Percentiles rank a stretch among this genome's conserved stretches.
These are phyloP conservation scores for Chaetomiaceae sp. DNA, from an alignment of 2,329 filamentous ascomycete species.

Conservation along the genomic window DNA sequence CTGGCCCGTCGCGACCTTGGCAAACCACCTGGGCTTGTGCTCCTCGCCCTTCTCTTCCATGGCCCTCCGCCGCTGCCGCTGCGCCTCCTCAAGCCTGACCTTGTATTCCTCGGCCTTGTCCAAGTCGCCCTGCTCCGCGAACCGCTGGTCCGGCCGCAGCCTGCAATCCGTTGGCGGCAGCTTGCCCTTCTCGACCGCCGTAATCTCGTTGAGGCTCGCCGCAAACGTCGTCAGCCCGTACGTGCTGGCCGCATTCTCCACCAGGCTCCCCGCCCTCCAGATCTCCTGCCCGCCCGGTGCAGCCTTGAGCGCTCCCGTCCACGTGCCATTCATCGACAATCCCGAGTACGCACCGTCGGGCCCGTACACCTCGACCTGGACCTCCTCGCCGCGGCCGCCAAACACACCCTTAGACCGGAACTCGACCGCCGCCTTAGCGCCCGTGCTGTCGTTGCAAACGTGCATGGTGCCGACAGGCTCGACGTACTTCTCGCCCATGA, in stretches of 20 bases:
- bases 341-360: constrained; percentile 60
- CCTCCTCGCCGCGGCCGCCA: constrained; percentile 87
- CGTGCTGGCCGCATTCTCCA: constrained; percentile 70
- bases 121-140: constrained; percentile 74
- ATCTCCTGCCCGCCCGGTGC: constrained; percentile 60
- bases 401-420: constrained; percentile 98
- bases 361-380: constrained; percentile 69
- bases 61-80: constrained; percentile 67
- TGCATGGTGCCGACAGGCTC: constrained; percentile 91
- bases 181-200: constrained; percentile 66
- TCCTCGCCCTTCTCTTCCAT: constrained; percentile 70
- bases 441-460: constrained; percentile 76
- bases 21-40: constrained; percentile 81
- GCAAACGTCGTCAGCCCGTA: constrained; percentile 90
- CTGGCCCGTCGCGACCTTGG: constrained; percentile 55
- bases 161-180: constrained; percentile 79
- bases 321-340: constrained; percentile 71
- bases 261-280: constrained; percentile 74
- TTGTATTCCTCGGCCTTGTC: constrained; percentile 84
- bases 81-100: constrained; percentile 76
- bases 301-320: constrained; percentile 63
- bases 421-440: constrained; percentile 76
- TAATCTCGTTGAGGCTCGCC: constrained; percentile 82
- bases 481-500: constrained; percentile 96
- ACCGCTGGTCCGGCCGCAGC: constrained; percentile 79